phyloP scores from a whole-genome alignment of 768 basidiomycete genomes.

The Pleurotus eryngii region DNA sequence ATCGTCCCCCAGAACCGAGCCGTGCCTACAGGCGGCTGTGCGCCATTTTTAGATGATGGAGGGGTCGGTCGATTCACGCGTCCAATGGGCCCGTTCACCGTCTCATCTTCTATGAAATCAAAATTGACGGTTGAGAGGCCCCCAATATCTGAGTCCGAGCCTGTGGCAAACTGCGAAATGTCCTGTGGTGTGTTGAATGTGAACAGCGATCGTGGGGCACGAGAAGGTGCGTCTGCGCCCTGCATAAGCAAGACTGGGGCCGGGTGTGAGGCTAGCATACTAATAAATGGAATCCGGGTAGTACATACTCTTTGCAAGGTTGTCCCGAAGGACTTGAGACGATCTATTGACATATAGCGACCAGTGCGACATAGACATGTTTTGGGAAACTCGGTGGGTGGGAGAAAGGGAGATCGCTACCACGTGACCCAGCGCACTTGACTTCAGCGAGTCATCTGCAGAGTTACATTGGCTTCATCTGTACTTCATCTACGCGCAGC shows the following conservation, averaged over 20 bases:
- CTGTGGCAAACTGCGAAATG: conserved; percentile 63
- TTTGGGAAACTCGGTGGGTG: not conserved
- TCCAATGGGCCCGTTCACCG: conserved; percentile 41
- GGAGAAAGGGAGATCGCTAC: not conserved
- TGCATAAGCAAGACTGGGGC: conserved; percentile 70
- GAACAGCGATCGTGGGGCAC: conserved; percentile 62
- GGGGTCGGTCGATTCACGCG: conserved; percentile 17
- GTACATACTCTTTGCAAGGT: conserved; percentile 30
- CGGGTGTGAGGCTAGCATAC: not conserved
- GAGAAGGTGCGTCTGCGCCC: conserved; percentile 63
- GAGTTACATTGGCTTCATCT: no score
- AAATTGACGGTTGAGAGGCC: conserved; percentile 77
- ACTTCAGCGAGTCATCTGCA: no score
- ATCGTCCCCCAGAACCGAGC: conserved; percentile 81
- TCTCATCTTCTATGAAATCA: conserved; percentile 57
- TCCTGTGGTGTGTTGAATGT: conserved; percentile 59
- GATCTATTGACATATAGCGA: conserved; percentile 37
- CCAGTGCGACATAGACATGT: conserved; percentile 26
- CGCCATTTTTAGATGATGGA: no score
- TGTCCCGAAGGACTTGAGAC: conserved; percentile 31
- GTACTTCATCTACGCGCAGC: no score
- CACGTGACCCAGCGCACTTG: not conserved
- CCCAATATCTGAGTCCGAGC: conserved; percentile 88
- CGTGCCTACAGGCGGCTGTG: conserved; percentile 30
- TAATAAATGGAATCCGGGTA: not conserved